Evolutionary conservation across 345 rosid genomes (phyloP).

Genomic region (Camelina neglecta): DNA sequence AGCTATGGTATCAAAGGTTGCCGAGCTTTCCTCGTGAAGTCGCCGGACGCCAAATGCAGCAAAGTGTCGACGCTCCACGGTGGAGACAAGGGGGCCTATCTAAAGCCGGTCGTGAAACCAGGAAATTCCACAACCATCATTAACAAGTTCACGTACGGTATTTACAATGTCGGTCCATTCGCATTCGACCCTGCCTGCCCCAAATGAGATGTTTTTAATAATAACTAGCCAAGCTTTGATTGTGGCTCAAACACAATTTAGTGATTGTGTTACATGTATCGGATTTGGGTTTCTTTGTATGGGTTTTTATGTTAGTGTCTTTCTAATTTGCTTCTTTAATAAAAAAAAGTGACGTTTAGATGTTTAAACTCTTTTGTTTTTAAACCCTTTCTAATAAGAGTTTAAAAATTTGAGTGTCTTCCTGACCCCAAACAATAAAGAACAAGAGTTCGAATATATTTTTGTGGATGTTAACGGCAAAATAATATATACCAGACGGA

Average conservation of each 20-base stretch:
- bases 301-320: constrained; percentile 16
- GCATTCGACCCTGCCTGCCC: constrained; percentile 60
- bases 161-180: constrained; percentile 74
- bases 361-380: background rate
- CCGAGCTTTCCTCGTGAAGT: constrained; percentile 53
- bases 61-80: constrained; percentile 56
- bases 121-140: constrained; percentile 17
- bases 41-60: constrained; percentile 53
- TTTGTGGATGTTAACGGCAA: background rate
- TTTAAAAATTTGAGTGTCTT: too few relatives aligned
- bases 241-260: constrained; percentile 11
- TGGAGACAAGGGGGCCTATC: constrained; percentile 53
- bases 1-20: constrained; percentile 72
- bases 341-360: constrained; percentile 20
- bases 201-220: constrained; percentile 30
- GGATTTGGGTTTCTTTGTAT: constrained; percentile 7
- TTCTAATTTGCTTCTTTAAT: background rate
- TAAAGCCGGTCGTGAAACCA: constrained; percentile 51
- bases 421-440: too few relatives aligned
- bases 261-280: constrained; percentile 20
- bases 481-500: background rate
- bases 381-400: too few relatives aligned
- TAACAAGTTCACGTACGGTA: constrained; percentile 47
- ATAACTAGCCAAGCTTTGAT: constrained; percentile 9
- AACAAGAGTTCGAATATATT: background rate